A percentile compares a stretch with the other conserved stretches of the same genome.
Conservation (phyloP, 2,329 filamentous ascomycete genomes). For the Thielaviopsis populi region DNA sequence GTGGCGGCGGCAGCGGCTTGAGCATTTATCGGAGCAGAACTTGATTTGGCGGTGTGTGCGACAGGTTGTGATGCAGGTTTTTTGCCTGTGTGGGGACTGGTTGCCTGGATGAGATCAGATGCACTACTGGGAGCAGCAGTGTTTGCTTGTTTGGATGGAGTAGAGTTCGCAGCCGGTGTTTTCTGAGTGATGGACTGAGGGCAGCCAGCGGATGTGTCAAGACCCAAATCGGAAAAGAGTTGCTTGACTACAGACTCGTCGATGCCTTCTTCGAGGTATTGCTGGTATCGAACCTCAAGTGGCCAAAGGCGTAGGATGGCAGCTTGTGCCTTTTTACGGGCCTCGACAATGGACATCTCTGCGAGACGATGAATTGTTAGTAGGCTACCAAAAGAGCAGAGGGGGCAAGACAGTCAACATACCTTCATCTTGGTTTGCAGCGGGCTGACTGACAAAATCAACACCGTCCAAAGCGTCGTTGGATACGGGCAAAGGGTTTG, state of each 20-base stretch:
- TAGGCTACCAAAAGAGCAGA: not conserved
- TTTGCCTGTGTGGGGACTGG: not conserved
- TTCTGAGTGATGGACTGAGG: not conserved
- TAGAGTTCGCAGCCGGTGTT: conserved; percentile 18
- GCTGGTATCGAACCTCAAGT: conserved; percentile 56
- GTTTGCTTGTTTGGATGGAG: not conserved
- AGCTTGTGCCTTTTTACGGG: conserved; percentile 45
- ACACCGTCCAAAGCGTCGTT: conserved; percentile 1
- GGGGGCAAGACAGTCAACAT: not conserved
- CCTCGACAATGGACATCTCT: conserved; percentile 23
- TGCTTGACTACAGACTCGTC: conserved; percentile 45
- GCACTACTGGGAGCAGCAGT: not conserved
- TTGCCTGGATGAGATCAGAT: not conserved
- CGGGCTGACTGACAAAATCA: not conserved
- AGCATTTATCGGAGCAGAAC: not conserved
- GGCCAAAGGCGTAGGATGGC: conserved; percentile 50
- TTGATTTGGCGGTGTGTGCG: not conserved
- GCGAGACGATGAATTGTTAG: not conserved
- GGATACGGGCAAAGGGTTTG: conserved; percentile 2
- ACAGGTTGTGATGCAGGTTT: not conserved
- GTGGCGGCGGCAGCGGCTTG: too few relatives aligned
- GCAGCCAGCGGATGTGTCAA: conserved; percentile 29
- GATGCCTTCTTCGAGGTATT: conserved; percentile 60
- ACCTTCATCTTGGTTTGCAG: conserved; percentile 1
- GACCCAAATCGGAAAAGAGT: conserved; percentile 54